These are phyloP conservation scores for Chimonanthus salicifolius DNA, from an alignment of 164 flowering plant species.

Conservation along the genomic window DNA sequence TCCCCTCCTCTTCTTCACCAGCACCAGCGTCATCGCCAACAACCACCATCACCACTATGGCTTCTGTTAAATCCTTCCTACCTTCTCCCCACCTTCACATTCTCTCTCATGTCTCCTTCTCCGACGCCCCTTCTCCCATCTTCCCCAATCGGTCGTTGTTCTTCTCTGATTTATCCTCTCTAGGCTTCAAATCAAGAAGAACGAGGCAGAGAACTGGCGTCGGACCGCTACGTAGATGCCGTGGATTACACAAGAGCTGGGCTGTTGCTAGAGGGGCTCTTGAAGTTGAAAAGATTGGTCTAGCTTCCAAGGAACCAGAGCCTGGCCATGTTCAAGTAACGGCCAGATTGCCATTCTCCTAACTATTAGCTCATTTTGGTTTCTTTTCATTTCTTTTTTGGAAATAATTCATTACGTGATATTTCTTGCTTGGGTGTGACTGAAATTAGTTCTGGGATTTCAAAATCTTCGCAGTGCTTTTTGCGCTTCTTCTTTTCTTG, in stretches of 20 bases:
- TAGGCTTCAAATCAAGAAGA: constrained; percentile 28
- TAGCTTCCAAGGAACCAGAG: constrained; percentile 13
- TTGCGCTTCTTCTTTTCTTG: neutral
- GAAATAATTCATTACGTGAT: neutral
- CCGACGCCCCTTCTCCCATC: constrained; percentile 7
- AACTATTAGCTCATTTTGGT: neutral
- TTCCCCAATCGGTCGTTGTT: constrained; percentile 26
- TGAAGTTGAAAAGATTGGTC: constrained; percentile 27
- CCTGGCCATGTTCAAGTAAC: constrained; percentile 6
- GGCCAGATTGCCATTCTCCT: constrained; percentile 26
- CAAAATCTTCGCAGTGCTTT: neutral
- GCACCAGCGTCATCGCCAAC: neutral
- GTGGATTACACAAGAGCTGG: constrained; percentile 3
- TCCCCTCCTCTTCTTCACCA: neutral
- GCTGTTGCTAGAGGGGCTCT: constrained; percentile 43
- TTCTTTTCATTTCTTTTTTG: neutral
- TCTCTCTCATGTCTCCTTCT: neutral
- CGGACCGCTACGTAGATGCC: constrained; percentile 7
- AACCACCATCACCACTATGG: no score
- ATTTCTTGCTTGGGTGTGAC: neutral
- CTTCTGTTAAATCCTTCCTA: neutral
- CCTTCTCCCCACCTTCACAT: constrained; percentile 30
- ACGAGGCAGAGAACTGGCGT: constrained; percentile 24
- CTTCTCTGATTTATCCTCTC: constrained; percentile 40
- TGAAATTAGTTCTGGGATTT: neutral